Percentiles rank a stretch among this genome's conserved stretches.
phyloP scores from a whole-genome alignment of 257 asterid species.

The Primulina tabacum region DNA sequence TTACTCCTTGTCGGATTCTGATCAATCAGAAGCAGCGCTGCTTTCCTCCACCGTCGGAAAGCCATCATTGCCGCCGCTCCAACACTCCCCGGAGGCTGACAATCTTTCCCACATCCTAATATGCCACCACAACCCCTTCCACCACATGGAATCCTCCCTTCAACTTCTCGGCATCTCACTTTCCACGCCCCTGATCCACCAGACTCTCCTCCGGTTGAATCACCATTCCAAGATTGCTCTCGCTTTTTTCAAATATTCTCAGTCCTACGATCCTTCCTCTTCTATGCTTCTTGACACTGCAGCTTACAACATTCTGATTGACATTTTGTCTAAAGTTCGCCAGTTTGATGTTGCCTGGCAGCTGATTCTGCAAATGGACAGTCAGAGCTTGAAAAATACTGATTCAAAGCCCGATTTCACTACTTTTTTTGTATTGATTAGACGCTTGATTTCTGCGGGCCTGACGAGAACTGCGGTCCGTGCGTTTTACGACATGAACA shows the following conservation, averaged over 20 bases:
- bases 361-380: constrained; percentile 65
- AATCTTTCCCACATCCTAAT: constrained; percentile 59
- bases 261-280: constrained; percentile 32
- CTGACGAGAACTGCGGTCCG: constrained; percentile 66
- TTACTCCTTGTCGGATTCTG: constrained; percentile 38
- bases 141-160: constrained; percentile 79
- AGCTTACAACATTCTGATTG: constrained; percentile 62
- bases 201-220: constrained; percentile 70
- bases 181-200: constrained; percentile 57
- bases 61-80: constrained; percentile 45
- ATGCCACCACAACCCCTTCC: constrained; percentile 87
- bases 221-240: constrained; percentile 78
- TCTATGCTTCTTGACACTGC: constrained; percentile 44
- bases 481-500: constrained; percentile 65
- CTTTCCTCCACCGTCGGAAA: constrained; percentile 15
- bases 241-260: constrained; percentile 64
- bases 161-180: constrained; percentile 70
- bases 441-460: constrained; percentile 70
- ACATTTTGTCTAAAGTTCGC: constrained; percentile 65
- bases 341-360: constrained; percentile 92
- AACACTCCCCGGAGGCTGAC: constrained; percentile 67
- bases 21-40: neutral
- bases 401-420: constrained; percentile 60
- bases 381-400: constrained; percentile 4
- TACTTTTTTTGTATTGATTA: constrained; percentile 62